Conservation (phyloP, 257 asterid species). For the Petunia axillaris region DNA sequence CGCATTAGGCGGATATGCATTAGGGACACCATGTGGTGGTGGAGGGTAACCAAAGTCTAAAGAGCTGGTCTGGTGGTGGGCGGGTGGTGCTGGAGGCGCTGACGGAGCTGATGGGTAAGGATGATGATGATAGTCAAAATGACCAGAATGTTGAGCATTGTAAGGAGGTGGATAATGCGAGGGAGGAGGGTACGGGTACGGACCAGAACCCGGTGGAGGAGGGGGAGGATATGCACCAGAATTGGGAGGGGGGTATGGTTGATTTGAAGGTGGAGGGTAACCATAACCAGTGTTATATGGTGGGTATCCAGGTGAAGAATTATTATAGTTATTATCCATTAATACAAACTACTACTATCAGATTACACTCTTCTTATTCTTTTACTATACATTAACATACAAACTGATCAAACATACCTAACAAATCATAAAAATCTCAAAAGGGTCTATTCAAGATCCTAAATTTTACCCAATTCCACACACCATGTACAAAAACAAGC, state of each 20-base stretch:
- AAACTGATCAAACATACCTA: constrained; percentile 24
- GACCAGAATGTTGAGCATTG: constrained; percentile 45
- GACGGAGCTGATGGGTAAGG: constrained; percentile 41
- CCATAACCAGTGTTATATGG: constrained; percentile 60
- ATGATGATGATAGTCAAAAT: constrained; percentile 47
- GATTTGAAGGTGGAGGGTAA: constrained; percentile 53
- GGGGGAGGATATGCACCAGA: constrained; percentile 36
- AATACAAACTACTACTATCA: constrained; percentile 24
- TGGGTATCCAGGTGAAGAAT: constrained; percentile 63
- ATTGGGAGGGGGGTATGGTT: constrained; percentile 55
- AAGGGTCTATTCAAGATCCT: neutral
- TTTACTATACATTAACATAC: constrained; percentile 22
- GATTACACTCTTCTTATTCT: constrained; percentile 11
- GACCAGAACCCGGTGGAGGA: constrained; percentile 38
- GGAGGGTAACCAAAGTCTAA: constrained; percentile 39
- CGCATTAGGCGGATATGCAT: constrained; percentile 54
- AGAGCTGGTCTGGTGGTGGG: constrained; percentile 29
- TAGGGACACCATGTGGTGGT: constrained; percentile 46
- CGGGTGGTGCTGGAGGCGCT: constrained; percentile 38
- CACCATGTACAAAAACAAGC: neutral
- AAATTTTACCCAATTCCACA: constrained; percentile 18
- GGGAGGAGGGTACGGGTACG: constrained; percentile 45
- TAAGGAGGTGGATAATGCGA: constrained; percentile 62
- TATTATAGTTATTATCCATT: constrained; percentile 61
- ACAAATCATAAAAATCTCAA: neutral